phyloP scores from a whole-genome alignment of 305 asterid genomes.

The Ruellia speciosa region DNA sequence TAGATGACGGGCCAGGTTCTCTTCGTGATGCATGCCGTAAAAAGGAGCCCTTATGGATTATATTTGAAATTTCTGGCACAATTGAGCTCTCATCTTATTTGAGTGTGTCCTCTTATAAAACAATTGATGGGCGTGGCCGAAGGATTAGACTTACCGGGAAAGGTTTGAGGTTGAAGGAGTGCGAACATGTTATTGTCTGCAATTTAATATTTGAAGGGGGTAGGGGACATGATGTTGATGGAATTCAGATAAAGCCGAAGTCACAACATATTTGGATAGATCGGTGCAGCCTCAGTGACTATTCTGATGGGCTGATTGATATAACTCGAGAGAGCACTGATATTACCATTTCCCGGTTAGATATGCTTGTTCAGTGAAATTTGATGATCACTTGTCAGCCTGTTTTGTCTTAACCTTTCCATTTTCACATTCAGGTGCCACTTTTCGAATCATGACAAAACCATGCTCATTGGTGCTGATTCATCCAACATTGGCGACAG shows the following conservation, averaged over 20 bases:
- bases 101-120: conserved; percentile 61
- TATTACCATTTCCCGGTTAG: conserved; percentile 74
- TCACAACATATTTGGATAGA: conserved; percentile 84
- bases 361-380: conserved; percentile 1
- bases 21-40: conserved; percentile 74
- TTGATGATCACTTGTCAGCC: not conserved
- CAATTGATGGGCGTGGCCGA: conserved; percentile 91
- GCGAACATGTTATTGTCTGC: conserved; percentile 80
- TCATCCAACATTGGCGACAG: conserved; percentile 54
- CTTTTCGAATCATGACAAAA: conserved; percentile 64
- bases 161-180: conserved; percentile 76
- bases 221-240: conserved; percentile 67
- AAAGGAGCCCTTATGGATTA: conserved; percentile 73
- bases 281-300: conserved; percentile 74
- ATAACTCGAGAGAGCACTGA: conserved; percentile 71
- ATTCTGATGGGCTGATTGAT: conserved; percentile 65
- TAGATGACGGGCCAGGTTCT: conserved; percentile 94
- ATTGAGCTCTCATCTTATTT: conserved; percentile 61
- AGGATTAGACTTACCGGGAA: conserved; percentile 57
- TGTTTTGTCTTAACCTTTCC: conserved; percentile 9
- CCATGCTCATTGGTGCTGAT: conserved; percentile 73
- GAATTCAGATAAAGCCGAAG: conserved; percentile 78
- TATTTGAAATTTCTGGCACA: conserved; percentile 74
- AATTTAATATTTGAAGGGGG: conserved; percentile 64
- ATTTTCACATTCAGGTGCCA: conserved; percentile 46